Evolutionary conservation across 2,329 filamentous ascomycete species (phyloP).

Genomic region (Botrytis medusae): DNA sequence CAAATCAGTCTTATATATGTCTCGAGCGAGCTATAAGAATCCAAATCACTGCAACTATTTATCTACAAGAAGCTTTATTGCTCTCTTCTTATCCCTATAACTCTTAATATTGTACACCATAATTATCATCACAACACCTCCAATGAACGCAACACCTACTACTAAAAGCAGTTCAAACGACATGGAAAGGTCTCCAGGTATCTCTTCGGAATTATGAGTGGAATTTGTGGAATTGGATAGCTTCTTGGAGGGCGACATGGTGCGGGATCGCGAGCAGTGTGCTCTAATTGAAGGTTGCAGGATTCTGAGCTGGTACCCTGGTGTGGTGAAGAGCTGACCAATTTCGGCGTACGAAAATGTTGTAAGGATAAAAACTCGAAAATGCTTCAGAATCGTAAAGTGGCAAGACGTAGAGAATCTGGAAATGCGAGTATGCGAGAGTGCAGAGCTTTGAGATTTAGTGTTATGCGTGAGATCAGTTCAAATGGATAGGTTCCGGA

Average conservation of each 20-base stretch:
- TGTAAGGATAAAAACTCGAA: background rate
- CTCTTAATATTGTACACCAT: background rate
- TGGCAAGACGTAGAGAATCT: background rate
- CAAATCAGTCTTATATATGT: background rate
- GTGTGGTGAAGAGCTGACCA: background rate
- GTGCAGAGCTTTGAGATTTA: background rate
- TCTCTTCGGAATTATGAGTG: background rate
- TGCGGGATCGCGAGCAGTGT: background rate
- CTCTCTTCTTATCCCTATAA: background rate
- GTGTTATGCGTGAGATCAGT: too few species aligned
- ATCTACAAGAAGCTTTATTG: background rate
- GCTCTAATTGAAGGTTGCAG: background rate
- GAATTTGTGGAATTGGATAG: background rate
- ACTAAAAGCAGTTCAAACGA: background rate
- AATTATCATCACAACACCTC: background rate
- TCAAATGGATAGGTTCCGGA: background rate
- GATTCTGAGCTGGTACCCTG: background rate
- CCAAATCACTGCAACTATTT: too few species aligned
- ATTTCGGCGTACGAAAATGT: fast-evolving
- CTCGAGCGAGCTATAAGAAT: background rate
- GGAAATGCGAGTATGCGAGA: background rate
- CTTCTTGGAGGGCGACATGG: background rate
- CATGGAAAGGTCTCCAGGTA: background rate
- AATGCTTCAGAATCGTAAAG: background rate
- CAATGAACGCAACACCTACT: background rate